These are phyloP conservation scores for Ustilago cynodontis DNA, from an alignment of 1,284 basidiomycete species.

Conservation along the genomic window DNA sequence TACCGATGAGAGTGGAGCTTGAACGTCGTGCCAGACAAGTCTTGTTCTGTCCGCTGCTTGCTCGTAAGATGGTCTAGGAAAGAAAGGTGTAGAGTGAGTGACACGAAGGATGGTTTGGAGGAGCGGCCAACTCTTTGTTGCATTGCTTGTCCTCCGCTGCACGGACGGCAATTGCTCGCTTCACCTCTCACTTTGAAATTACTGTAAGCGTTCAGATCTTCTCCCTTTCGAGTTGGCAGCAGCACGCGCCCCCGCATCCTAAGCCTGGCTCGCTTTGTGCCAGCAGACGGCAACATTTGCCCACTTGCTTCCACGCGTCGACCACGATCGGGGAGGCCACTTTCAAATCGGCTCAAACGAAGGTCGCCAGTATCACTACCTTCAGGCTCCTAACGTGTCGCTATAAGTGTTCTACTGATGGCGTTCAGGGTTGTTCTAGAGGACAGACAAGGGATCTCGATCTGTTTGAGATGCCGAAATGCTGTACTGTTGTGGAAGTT, in stretches of 20 bases:
- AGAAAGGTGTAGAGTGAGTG: not conserved
- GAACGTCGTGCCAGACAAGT: no score
- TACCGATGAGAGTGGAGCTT: no score
- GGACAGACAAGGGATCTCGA: conserved; percentile 45
- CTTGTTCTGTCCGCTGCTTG: no score
- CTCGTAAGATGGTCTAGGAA: not conserved
- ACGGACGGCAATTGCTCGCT: conserved; percentile 11
- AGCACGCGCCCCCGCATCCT: not conserved
- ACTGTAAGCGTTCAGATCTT: conserved; percentile 27
- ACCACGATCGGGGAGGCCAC: conserved; percentile 1
- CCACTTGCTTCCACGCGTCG: conserved; percentile 32
- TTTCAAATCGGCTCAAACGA: not conserved
- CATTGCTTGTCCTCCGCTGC: conserved; percentile 6
- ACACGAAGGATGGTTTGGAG: no score
- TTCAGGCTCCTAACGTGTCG: no score
- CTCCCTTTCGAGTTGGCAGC: conserved; percentile 5
- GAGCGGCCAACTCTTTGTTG: not conserved
- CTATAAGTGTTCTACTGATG: no score
- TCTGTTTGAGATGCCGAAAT: conserved; percentile 41
- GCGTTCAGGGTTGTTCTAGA: conserved; percentile 23
- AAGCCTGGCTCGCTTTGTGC: not conserved
- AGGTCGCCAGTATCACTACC: not conserved
- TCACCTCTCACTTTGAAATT: not conserved
- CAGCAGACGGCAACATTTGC: not conserved
- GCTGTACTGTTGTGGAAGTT: conserved; percentile 17